Evolutionary conservation across 441 rosid genomes (phyloP).

Genomic region (Corymbia citriodora): DNA sequence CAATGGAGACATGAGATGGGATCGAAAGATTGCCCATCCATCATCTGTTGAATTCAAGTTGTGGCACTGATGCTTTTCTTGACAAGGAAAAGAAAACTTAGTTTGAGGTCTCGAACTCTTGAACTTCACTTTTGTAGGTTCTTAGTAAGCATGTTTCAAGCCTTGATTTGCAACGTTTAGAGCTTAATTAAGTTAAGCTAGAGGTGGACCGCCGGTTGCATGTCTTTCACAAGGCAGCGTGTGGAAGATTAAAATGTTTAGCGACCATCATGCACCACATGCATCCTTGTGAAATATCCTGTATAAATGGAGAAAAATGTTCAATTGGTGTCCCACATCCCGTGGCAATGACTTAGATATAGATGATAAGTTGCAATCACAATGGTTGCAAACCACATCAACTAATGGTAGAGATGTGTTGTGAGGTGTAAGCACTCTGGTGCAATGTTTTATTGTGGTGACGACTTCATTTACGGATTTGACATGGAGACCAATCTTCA

Average conservation of each 20-base stretch:
- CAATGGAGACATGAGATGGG: too few relatives aligned
- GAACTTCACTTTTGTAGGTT: too few relatives aligned
- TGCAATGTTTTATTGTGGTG: not conserved
- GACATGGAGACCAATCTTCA: not conserved
- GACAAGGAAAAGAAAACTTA: too few relatives aligned
- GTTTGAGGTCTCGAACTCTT: too few relatives aligned
- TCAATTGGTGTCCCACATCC: fast-evolving
- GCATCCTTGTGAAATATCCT: fast-evolving
- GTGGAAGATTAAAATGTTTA: not conserved
- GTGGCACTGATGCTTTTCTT: too few relatives aligned
- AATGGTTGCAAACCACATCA: not conserved
- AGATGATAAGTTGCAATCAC: not conserved
- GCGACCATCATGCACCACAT: not conserved
- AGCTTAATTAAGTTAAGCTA: not conserved
- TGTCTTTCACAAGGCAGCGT: fast-evolving
- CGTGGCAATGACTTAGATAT: fast-evolving
- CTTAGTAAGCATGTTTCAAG: too few relatives aligned
- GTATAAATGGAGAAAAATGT: too few relatives aligned
- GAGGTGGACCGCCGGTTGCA: fast-evolving
- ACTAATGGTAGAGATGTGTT: fast-evolving
- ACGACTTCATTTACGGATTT: not conserved
- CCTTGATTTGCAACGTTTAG: too few relatives aligned
- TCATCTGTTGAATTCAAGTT: too few relatives aligned
- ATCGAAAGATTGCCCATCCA: too few relatives aligned
- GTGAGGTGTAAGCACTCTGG: fast-evolving